Evolutionary conservation across 2,329 filamentous ascomycete species (phyloP), one percentile per base, ranked within the genome.

Genomic region (Aspergillus ruber): DNA sequence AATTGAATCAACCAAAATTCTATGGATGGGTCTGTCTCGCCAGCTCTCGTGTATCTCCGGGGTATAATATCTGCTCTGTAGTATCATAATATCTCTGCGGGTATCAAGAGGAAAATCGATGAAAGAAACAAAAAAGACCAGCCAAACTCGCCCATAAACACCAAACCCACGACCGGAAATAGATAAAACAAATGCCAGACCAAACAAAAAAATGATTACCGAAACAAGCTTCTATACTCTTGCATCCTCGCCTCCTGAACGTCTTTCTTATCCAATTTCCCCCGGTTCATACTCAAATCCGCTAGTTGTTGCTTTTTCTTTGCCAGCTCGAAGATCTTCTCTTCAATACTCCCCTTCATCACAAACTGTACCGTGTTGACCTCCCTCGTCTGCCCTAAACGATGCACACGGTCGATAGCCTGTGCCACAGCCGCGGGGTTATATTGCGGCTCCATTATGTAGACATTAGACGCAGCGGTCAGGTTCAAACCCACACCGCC

Each of bases 391-490:
- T 98, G 93, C 0, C 93, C 90, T 1, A 96, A 75, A 15, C 90
- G 84, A 66, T 95, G 90, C 5, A 98, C 88, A 25, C 93, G 88
- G 65, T 97, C 93, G 6, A 97, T 80, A 2, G 93, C 93, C 70
- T 98, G 93, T 4, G 90, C 88, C 67, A 98, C 91, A 0, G 90
- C 89, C 0, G 90, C 90, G 0, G 93, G 93, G 61, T 98, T 98
- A 73, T 91, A 98, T 63, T 96, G 90, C 4, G 93, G 93, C 66
- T 98, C 93, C 91, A 98, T 97, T 59, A 97, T 86, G 65, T 93
- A 97, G 12, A 94, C 91, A 47, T 81, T 86, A 63, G 84, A 93
- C 27, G 85, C 91, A 0, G 87, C 77, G 0, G 90, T 96, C 46
- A 97, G 74, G 63, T 97, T 97, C 35, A 97, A 82, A 12, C 91